Base-by-base conservation (phyloP, 1,284 basidiomycete genomes). In the Golubevia pallescens region DNA sequence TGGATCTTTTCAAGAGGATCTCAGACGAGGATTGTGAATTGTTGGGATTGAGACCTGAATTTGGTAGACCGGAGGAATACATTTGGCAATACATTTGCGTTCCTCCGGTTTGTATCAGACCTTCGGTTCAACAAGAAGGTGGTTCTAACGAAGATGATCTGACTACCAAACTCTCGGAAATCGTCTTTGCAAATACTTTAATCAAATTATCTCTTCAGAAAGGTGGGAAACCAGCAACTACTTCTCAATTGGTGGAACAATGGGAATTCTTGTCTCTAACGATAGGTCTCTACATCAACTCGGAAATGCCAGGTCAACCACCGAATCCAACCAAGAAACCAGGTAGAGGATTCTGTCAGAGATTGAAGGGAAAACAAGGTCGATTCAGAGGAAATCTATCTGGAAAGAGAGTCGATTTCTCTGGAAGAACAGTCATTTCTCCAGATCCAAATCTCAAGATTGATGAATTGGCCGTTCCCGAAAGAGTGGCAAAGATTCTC, bases 11-110 rank as follows among this genome's bases (percentile, higher is more conserved):
- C 87, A 91, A 91, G 82, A 89, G 94, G 63, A 94, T 99, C 78
- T 94, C 94, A 1, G 92, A 95, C 66, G 95, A 94, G 91, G 97
- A 99, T 79, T 97, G 94, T 84, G 97, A 99, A 86, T 88, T 99
- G 58, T 89, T 99, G 7, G 95, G 96, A 0, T 87, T 99, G 62
- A 91, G 93, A 69, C 97, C 97, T 1, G 90, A 91, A 32, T 92
- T 92, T 79, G 95, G 95, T 62, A 88, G 97, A 63, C 97, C 97
- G 1, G 97, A 99, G 87, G 93, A 98, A 84, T 98, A 96, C 84
- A 91, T 99, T 66, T 99, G 97, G 97, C 96, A 98, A 86, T 99
- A 99, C 86, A 92, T 99, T 16, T 97, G 95, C 38, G 97, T 99
- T 14, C 97, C 97, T 19, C 97, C 97, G 0, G 95, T 97, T 52